Conservation (phyloP, 805 yeast genomes). For the Lipomyces sp. region DNA sequence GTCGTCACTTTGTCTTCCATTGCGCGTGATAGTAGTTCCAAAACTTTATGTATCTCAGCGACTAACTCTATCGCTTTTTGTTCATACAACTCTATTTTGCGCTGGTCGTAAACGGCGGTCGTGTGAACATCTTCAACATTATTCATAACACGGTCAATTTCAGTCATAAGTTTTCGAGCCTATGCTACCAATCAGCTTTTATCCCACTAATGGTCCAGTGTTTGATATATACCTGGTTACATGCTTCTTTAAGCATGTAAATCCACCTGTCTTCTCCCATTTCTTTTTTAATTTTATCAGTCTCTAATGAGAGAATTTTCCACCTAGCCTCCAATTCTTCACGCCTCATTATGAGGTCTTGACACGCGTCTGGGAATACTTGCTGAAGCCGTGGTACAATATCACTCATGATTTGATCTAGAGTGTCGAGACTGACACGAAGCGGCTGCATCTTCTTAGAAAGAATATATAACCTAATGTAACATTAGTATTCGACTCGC, state of each 20-base stretch:
- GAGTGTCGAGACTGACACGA: constrained; percentile 21
- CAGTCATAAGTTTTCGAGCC: constrained; percentile 23
- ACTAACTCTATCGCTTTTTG: constrained; percentile 1
- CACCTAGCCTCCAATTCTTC: constrained; percentile 13
- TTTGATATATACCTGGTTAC: constrained; percentile 15
- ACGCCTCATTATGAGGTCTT: constrained; percentile 10
- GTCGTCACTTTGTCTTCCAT: constrained; percentile 18
- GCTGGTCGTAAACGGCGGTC: constrained; percentile 1
- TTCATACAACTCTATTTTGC: constrained; percentile 15
- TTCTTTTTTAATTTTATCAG: constrained; percentile 7
- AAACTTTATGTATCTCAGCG: constrained; percentile 21
- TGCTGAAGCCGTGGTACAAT: constrained; percentile 10
- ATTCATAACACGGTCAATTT: constrained; percentile 16
- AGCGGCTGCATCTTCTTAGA: constrained; percentile 26
- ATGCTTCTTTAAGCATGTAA: constrained; percentile 16
- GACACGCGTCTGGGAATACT: constrained; percentile 10
- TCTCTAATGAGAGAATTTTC: constrained; percentile 19
- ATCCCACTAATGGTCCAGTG: not conserved
- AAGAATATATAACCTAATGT: constrained; percentile 17
- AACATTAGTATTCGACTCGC: not conserved
- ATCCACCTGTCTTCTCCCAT: constrained; percentile 35
- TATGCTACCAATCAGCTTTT: not conserved
- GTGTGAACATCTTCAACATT: constrained; percentile 8
- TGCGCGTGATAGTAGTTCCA: constrained; percentile 21
- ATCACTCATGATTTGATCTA: constrained; percentile 18